A percentile compares a stretch with the other conserved stretches of the same genome.
These are phyloP conservation scores for Penicillium steckii DNA, from an alignment of 495 filamentous ascomycete species.

Conservation along the genomic window DNA sequence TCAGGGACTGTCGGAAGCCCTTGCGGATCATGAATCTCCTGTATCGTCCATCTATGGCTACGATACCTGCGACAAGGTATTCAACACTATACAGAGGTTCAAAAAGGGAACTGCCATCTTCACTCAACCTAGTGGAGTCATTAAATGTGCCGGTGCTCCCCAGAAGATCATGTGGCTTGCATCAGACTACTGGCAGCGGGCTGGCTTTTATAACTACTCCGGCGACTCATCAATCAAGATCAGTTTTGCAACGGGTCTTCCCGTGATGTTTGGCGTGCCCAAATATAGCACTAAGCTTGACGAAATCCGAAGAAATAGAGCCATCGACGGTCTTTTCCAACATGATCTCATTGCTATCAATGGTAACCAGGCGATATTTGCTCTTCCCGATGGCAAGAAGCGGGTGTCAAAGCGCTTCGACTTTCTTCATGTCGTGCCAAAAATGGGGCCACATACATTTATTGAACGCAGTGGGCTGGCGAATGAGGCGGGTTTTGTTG, in stretches of 20 bases:
- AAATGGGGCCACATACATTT: slow-evolving; percentile 60
- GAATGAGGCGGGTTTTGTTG: slow-evolving; percentile 61
- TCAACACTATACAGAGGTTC: slow-evolving; percentile 52
- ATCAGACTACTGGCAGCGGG: slow-evolving; percentile 60
- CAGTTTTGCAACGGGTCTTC: slow-evolving; percentile 60
- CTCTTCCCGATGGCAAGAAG: slow-evolving; percentile 40
- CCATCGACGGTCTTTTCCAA: slow-evolving; percentile 64
- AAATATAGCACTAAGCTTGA: slow-evolving; percentile 64
- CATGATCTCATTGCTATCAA: slow-evolving; percentile 64
- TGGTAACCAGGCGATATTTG: slow-evolving; percentile 55
- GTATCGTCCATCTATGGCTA: slow-evolving; percentile 68
- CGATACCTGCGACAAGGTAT: slow-evolving; percentile 58
- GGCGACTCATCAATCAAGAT: slow-evolving; percentile 53
- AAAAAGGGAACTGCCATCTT: slow-evolving; percentile 62
- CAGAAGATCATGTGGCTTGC: slow-evolving; percentile 75
- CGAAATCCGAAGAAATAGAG: slow-evolving; percentile 59
- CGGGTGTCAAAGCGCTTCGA: slow-evolving; percentile 55
- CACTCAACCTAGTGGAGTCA: slow-evolving; percentile 62
- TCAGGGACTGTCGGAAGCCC: slow-evolving; percentile 60
- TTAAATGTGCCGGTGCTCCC: slow-evolving; percentile 70
- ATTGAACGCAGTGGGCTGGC: slow-evolving; percentile 57
- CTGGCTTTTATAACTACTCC: slow-evolving; percentile 54
- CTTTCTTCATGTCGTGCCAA: slow-evolving; percentile 59
- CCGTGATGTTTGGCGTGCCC: slow-evolving; percentile 66
- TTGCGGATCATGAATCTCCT: slow-evolving; percentile 50